Base-by-base conservation (phyloP, 768 basidiomycete species). In the Leucocoprinus birnbaumii region DNA sequence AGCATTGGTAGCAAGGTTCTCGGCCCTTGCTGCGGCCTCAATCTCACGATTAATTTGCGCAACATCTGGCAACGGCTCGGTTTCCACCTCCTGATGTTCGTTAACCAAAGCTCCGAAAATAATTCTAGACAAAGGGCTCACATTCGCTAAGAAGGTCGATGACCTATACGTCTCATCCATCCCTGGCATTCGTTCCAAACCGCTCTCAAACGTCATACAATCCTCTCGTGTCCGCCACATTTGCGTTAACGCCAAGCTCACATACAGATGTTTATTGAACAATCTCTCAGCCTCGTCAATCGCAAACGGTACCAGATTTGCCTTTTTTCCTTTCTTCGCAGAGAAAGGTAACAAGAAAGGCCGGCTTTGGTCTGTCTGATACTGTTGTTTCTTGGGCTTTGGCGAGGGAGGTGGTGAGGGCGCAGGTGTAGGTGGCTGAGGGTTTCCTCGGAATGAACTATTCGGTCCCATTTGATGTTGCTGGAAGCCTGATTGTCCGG, bases 311-410 rank as follows among this genome's bases (percentile, higher is more conserved):
- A 98, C 91, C n/a, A 91, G 74, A 40, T 82, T 80, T 21, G 76
- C 77, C 55, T 85, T 80, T 48, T 80, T 79, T 25, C 82, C 74
- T 51, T 70, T 76, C 47, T 70, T 77, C n/a, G 85, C 81, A 5
- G 94, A 91, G 67, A 97, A 99, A 0, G 97, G 97, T 68, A 99
- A 95, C 57, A 98, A 73, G 68, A 98, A 99, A 1, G 97, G 96
- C 11, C 91, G 80, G 44, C 74, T 85, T 66, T 95, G 97, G 69
- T 99, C 97, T 0, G 97, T 99, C 66, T 98, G 97, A 68, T 93
- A 99, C 66, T 96, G 93, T 66, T 96, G 96, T 68, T 98, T 98
- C 76, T 99, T 99, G 9, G 91, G 93, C 65, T 96, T 98, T 2
- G 85, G 90, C 31, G 75, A 76, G 1, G 82, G 80, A 6, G 84